phyloP scores from a whole-genome alignment of 2,329 filamentous ascomycete species.

The Myriosclerotinia scirpicola region DNA sequence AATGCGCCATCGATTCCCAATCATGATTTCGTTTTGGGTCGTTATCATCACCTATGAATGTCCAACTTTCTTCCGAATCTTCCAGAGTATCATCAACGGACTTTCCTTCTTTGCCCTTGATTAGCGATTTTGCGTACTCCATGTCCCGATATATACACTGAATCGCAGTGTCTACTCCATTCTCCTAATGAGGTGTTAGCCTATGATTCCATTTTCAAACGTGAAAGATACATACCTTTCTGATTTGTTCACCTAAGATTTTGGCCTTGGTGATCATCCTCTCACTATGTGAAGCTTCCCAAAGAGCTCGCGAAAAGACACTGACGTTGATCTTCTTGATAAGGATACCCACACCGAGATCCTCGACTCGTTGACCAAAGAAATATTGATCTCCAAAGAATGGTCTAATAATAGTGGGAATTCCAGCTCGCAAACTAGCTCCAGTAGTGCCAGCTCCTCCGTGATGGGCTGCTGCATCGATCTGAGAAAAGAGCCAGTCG shows the following conservation, averaged over 20 bases:
- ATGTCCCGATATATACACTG: conserved; percentile 92
- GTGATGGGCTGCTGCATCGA: conserved; percentile 93
- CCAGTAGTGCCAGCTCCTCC: conserved; percentile 94
- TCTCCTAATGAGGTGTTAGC: conserved; percentile 60
- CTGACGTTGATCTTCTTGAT: conserved; percentile 88
- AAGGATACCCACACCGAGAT: conserved; percentile 87
- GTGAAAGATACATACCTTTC: conserved; percentile 61
- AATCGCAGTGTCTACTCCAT: conserved; percentile 86
- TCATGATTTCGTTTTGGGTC: conserved; percentile 39
- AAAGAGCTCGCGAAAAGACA: conserved; percentile 80
- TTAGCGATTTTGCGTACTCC: conserved; percentile 84
- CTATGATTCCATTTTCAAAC: not conserved
- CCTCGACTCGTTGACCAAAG: conserved; percentile 85
- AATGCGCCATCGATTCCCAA: conserved; percentile 39
- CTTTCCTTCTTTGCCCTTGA: conserved; percentile 63
- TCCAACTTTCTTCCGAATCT: conserved; percentile 82
- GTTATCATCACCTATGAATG: conserved; percentile 66
- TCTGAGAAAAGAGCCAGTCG: conserved; percentile 92
- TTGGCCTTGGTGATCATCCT: conserved; percentile 88
- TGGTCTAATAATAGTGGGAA: conserved; percentile 91
- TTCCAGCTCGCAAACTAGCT: conserved; percentile 83
- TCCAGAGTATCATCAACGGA: conserved; percentile 54
- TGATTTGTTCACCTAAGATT: conserved; percentile 80
- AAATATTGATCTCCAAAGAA: conserved; percentile 99
- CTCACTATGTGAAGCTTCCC: conserved; percentile 87